Conservation (phyloP, 768 basidiomycete species). For the Lactarius deliciosus region DNA sequence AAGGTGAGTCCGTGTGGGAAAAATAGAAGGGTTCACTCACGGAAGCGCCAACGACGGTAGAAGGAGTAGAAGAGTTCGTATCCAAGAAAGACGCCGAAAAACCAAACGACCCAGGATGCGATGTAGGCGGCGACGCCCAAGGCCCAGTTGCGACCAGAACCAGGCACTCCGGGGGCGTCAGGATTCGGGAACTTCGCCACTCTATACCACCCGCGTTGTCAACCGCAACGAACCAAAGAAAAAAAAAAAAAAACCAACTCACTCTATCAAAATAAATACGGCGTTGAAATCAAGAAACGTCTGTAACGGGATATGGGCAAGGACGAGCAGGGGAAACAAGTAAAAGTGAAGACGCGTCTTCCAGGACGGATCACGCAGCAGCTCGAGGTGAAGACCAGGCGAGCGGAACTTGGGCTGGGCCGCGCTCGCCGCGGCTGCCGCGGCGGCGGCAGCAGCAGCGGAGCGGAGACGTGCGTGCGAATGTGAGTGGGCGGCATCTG, state of each 20-base stretch:
- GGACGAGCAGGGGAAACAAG: constrained; percentile 65
- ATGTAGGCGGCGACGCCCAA: constrained; percentile 81
- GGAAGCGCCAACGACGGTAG: constrained; percentile 71
- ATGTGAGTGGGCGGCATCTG: constrained; percentile 27
- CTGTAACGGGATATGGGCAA: constrained; percentile 73
- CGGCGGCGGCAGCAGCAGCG: background rate
- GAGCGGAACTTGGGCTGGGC: constrained; percentile 67
- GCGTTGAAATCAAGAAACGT: constrained; percentile 90
- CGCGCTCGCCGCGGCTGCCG: constrained; percentile 20
- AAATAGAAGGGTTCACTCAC: constrained; percentile 49
- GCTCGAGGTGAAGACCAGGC: constrained; percentile 62
- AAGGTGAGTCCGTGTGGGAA: constrained; percentile 16
- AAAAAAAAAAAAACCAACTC: constrained; percentile 47
- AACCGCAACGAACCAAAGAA: constrained; percentile 15
- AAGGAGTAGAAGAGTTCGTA: constrained; percentile 81
- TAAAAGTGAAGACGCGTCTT: constrained; percentile 62
- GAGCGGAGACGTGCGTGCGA: background rate
- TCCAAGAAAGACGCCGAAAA: constrained; percentile 67
- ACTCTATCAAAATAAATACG: constrained; percentile 82
- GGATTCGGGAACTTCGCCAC: constrained; percentile 75
- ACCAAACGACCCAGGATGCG: constrained; percentile 76
- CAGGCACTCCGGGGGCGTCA: constrained; percentile 62
- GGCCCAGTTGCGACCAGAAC: constrained; percentile 77
- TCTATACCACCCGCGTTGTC: constrained; percentile 40
- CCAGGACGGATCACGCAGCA: constrained; percentile 59